A percentile compares a stretch with the other conserved stretches of the same genome.
Evolutionary conservation across 495 filamentous ascomycete genomes (phyloP).

Genomic region (Aspergillus avenaceus): DNA sequence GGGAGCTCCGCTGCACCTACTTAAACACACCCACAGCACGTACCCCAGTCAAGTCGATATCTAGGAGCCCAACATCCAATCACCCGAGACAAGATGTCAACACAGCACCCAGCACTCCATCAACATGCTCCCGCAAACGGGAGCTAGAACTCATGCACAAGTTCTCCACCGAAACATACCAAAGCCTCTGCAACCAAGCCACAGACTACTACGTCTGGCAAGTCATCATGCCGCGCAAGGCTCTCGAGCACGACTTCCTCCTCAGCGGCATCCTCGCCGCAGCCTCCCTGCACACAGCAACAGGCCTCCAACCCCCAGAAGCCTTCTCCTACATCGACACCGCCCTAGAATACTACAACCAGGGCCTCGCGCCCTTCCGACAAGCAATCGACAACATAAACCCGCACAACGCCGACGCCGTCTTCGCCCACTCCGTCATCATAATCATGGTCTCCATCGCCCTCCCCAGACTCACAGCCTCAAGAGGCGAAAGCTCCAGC

Average conservation of each 20-base stretch:
- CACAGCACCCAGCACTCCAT: background rate
- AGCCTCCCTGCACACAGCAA: conserved; percentile 51
- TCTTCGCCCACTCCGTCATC: conserved; percentile 49
- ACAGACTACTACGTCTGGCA: conserved; percentile 32
- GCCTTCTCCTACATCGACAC: conserved; percentile 44
- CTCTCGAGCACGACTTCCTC: conserved; percentile 47
- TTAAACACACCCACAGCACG: conserved; percentile 22
- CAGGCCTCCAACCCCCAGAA: conserved; percentile 28
- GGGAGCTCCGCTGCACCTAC: conserved; percentile 38
- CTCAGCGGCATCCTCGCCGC: conserved; percentile 53
- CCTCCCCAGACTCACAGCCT: conserved; percentile 36
- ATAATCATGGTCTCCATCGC: conserved; percentile 47
- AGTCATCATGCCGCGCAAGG: conserved; percentile 42
- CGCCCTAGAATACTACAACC: conserved; percentile 47
- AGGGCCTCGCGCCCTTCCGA: conserved; percentile 43
- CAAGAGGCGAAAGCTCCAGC: conserved; percentile 23
- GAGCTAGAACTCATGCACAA: conserved; percentile 41
- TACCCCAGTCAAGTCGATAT: conserved; percentile 3
- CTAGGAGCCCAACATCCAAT: background rate
- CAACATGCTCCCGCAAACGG: conserved; percentile 21
- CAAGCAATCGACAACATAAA: conserved; percentile 42
- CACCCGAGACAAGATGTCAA: background rate
- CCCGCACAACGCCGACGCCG: conserved; percentile 45
- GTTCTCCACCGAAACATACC: conserved; percentile 37
- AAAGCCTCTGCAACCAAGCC: conserved; percentile 26